A percentile compares a stretch with the other conserved stretches of the same genome.
phyloP scores from a whole-genome alignment of 352 stramenopile genomes.

The Phytophthora macrochlamydospora region DNA sequence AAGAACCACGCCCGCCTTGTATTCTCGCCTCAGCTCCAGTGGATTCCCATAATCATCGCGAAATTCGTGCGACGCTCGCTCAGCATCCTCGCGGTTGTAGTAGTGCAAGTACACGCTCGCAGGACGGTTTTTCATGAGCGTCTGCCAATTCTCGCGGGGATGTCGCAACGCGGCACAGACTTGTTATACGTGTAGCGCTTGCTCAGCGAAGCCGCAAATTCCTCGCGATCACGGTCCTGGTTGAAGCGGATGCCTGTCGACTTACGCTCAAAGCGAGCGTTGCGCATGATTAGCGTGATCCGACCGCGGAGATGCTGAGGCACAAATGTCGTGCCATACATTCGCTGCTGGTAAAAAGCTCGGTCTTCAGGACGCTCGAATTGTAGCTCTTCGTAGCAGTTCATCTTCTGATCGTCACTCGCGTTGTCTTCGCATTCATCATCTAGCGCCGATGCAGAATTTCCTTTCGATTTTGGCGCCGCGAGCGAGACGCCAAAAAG shows the following conservation, averaged over 20 bases:
- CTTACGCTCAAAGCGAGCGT: slow-evolving; percentile 58
- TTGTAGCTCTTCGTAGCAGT: slow-evolving; percentile 47
- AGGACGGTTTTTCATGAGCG: slow-evolving; percentile 41
- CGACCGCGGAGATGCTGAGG: slow-evolving; percentile 45
- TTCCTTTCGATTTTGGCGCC: slow-evolving; percentile 23
- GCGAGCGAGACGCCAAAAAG: slow-evolving; percentile 44
- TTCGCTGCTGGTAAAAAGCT: slow-evolving; percentile 52
- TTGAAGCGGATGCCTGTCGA: slow-evolving; percentile 69
- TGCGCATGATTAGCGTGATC: slow-evolving; percentile 51
- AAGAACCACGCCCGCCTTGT: slow-evolving; percentile 46
- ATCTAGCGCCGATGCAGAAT: not conserved
- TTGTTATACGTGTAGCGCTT: slow-evolving; percentile 59
- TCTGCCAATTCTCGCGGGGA: slow-evolving; percentile 66
- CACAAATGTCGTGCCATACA: slow-evolving; percentile 63
- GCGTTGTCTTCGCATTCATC: slow-evolving; percentile 1
- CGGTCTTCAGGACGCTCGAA: slow-evolving; percentile 46
- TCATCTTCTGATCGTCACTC: slow-evolving; percentile 12
- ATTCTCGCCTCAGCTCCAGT: slow-evolving; percentile 40
- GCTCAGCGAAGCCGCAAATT: slow-evolving; percentile 48
- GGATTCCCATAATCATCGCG: slow-evolving; percentile 45
- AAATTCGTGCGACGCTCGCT: slow-evolving; percentile 43
- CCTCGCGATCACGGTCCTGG: slow-evolving; percentile 56
- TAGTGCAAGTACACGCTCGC: slow-evolving; percentile 55
- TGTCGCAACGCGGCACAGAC: slow-evolving; percentile 53
- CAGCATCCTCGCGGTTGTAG: slow-evolving; percentile 56